Base-by-base conservation (phyloP, 179 eudicot genomes). In the Beta lomatogona region DNA sequence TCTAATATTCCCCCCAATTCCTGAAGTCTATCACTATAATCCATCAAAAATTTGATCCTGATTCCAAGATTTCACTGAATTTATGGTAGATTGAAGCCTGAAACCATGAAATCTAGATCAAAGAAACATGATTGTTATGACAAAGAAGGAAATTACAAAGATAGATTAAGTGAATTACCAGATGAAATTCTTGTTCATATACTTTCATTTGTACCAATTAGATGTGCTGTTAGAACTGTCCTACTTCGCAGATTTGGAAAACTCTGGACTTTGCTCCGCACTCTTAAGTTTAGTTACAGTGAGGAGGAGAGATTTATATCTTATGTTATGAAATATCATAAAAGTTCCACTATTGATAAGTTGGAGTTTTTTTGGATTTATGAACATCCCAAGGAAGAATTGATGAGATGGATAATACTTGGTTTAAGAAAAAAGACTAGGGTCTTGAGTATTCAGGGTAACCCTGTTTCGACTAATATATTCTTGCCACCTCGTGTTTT, bases 201-300 rank as follows among this genome's bases (percentile, higher is more conserved):
- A 2, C 71, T 77, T 0, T 6, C 50, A 0, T 77, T 63, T 77
- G 4, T 77, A 1, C 80, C 71, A 5, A 63, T 67, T 6, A 14
- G 2, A 22, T 45, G 25, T 1, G 71, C 80, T 77, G 60, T 63
- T 2, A 22, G 60, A 77, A 64, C 80, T 2, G 60, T 77, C 46
- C 7, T 45, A 16, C 46, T 65, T 44, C 83, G 79, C 10, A 25
- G 74, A 4, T 80, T 80, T 11, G 83, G 83, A 0, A 66, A 80
- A 31, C 73, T 80, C 0, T 65, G 67, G 74, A 74, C 74, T 75
- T n/a, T 64, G 57, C 36, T 80, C 8, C 73, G 52, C 19, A 18
- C 73, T 10, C 73, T 80, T n/a, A 3, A 10, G 3, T 73, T 80
- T 31, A 0, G 3, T 5, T 6, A 4, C 16, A 0, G 5, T 19